phyloP scores from a whole-genome alignment of 83 land plant species.

The Larix sibirica region DNA sequence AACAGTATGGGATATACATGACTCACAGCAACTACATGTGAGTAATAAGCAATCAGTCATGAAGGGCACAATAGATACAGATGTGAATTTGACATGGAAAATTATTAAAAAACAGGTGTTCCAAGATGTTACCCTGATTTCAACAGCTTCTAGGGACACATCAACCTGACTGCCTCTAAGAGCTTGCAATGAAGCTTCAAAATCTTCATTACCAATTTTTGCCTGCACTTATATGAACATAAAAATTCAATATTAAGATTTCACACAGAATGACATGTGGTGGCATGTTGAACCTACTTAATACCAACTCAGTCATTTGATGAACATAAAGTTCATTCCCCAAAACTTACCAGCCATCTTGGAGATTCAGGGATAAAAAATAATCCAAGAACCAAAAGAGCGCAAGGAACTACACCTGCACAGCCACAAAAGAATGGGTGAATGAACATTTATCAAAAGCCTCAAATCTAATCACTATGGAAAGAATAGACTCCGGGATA shows the following conservation, averaged over 20 bases:
- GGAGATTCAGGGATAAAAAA: constrained; percentile 91
- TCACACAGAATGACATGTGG: background rate
- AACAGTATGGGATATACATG: background rate
- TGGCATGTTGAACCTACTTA: background rate
- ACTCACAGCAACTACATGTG: background rate
- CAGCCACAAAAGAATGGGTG: background rate
- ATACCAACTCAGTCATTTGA: background rate
- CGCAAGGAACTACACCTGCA: constrained; percentile 70
- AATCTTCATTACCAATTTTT: constrained; percentile 73
- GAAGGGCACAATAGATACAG: too few species aligned
- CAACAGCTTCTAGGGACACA: constrained; percentile 60
- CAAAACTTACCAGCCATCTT: constrained; percentile 75
- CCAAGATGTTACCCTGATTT: constrained; percentile 52
- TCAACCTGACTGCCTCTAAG: constrained; percentile 70
- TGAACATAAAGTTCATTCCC: background rate
- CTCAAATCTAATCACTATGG: background rate
- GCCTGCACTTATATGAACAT: constrained; percentile 42
- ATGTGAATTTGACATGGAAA: background rate
- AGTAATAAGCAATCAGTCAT: background rate
- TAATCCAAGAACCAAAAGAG: constrained; percentile 58
- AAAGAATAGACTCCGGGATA: background rate
- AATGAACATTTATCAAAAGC: background rate
- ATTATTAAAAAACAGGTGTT: background rate
- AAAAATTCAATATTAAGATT: background rate
- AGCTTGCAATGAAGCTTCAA: constrained; percentile 74